Evolutionary conservation across 129 eudicot species (phyloP), one percentile per base, ranked within the genome.

Genomic region (Centrapalus pauciflorus): DNA sequence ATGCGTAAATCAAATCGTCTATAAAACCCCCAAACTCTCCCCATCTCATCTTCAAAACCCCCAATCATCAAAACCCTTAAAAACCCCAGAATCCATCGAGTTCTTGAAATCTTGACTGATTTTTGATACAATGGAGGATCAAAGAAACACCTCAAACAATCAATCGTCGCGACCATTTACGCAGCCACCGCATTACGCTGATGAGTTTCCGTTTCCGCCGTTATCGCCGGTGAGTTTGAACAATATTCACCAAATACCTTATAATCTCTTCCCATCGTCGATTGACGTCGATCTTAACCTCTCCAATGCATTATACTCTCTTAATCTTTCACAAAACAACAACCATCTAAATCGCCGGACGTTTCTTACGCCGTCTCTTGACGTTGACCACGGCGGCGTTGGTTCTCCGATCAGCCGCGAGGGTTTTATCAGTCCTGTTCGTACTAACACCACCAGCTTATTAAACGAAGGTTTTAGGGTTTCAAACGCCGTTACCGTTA

Each of bases 281-380:
- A 5, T 74, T 33, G 79, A 55, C 49, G 55, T 74, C 20, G 73
- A 74, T 66, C 68, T 56, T 7, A 56, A 4, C 25, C 62, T 74
- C 0, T 46, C 29, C 10, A n/a, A 66, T 27, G 45, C 61, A 32
- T 66, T 74, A 4, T 66, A 57, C 17, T 16, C 61, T 2, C 67
- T 74, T 23, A 56, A 28, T 7, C 28, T 74, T 13, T 73, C 77
- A 21, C 17, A 66, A 0, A 32, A 3, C 57, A 32, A 3, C 57
- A 3, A 38, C 41, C 13, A 6, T 34, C 3, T 3, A 0, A 27
- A 13, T 40, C 46, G 29, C 40, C 48, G 17, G 61, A 10, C 16
- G 14, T 57, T 46, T 34, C 35, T 26, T 7, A 73, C 60, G 52
- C 52, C 1, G 28, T 0, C 45, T 62, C 55, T 63, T 64, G 52